These are phyloP conservation scores for Fomitopsis pulvina DNA, from an alignment of 768 basidiomycete species.

Conservation along the genomic window DNA sequence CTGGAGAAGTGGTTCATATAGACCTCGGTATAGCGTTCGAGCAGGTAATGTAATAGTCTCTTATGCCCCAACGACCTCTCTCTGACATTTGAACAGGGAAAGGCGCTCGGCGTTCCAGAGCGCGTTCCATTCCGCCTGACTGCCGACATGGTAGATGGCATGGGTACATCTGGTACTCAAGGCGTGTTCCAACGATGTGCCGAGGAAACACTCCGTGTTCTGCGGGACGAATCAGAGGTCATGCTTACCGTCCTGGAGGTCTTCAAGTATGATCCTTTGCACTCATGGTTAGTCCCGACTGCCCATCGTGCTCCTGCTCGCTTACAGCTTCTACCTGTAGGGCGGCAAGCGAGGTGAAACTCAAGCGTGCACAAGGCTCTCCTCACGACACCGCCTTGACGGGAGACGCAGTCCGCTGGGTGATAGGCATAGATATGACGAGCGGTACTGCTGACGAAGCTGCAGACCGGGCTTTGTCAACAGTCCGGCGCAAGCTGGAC, in stretches of 20 bases:
- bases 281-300: constrained; percentile 84
- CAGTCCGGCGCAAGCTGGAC: constrained; percentile 78
- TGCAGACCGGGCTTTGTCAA: constrained; percentile 81
- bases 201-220: constrained; percentile 89
- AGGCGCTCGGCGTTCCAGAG: constrained; percentile 72
- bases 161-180: constrained; percentile 84
- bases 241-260: constrained; percentile 95
- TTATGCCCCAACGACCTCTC: background rate
- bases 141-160: constrained; percentile 87
- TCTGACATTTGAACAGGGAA: constrained; percentile 48
- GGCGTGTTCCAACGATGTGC: constrained; percentile 95
- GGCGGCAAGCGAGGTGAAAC: constrained; percentile 74
- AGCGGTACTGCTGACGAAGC: constrained; percentile 74
- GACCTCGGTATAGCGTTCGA: constrained; percentile 97
- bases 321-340: constrained; percentile 27
- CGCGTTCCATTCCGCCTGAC: constrained; percentile 94
- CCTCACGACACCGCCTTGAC: constrained; percentile 17
- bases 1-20: constrained; percentile 91
- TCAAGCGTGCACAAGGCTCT: constrained; percentile 50
- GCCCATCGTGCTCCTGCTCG: background rate
- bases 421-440: constrained; percentile 52
- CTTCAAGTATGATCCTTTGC: constrained; percentile 93
- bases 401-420: constrained; percentile 28
- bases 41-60: constrained; percentile 59
- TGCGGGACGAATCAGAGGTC: constrained; percentile 77